phyloP scores from a whole-genome alignment of 2,329 filamentous ascomycete genomes.

The Blumeria hordei region DNA sequence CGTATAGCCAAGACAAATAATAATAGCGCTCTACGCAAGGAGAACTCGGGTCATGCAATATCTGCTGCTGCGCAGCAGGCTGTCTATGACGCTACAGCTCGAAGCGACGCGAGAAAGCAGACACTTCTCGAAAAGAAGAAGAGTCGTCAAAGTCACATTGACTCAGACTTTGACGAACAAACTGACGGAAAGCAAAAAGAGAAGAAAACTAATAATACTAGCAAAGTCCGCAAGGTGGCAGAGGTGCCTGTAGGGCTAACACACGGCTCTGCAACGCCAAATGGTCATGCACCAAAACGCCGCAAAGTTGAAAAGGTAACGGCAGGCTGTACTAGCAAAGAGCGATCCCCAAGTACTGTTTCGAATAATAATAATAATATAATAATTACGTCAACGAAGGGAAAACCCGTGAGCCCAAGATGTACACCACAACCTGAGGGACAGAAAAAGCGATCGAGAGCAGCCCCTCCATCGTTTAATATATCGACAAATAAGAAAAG shows the following conservation, averaged over 20 bases:
- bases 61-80: conserved; percentile 49
- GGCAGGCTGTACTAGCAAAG: conserved; percentile 28
- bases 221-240: conserved; percentile 36
- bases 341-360: conserved; percentile 37
- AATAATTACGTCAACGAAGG: conserved; percentile 23
- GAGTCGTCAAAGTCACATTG: conserved; percentile 32
- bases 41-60: conserved; percentile 42
- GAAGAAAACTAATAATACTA: conserved; percentile 38
- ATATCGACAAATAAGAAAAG: conserved; percentile 50
- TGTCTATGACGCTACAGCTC: conserved; percentile 60
- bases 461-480: conserved; percentile 33
- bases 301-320: conserved; percentile 54
- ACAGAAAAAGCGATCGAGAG: conserved; percentile 46
- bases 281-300: conserved; percentile 39
- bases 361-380: conserved; percentile 22
- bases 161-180: conserved; percentile 59
- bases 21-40: conserved; percentile 51
- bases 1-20: conserved; percentile 36
- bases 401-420: conserved; percentile 37
- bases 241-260: conserved; percentile 42
- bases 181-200: conserved; percentile 21
- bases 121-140: conserved; percentile 53
- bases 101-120: conserved; percentile 68
- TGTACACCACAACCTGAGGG: conserved; percentile 42
- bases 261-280: conserved; percentile 23